phyloP scores from a whole-genome alignment of 768 basidiomycete genomes.

The Suillus subaureus region DNA sequence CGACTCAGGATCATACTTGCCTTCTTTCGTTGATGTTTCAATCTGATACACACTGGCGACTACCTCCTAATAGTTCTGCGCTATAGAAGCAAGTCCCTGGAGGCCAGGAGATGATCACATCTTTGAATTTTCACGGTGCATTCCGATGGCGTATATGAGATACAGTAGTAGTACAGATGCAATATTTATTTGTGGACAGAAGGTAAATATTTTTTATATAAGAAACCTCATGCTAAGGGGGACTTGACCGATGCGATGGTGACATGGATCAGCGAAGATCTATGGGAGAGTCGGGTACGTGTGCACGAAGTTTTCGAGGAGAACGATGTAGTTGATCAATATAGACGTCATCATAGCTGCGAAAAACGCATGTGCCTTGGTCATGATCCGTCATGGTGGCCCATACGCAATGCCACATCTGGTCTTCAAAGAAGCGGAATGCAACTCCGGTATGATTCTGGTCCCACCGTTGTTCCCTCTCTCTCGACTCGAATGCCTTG shows the following conservation, averaged over 20 bases:
- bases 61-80: neutral
- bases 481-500: constrained; percentile 53
- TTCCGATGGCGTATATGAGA: neutral
- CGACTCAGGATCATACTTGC: neutral
- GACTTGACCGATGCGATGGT: neutral
- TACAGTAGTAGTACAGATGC: constrained; percentile 5
- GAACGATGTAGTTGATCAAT: constrained; percentile 47
- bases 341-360: constrained; percentile 64
- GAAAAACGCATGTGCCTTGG: constrained; percentile 48
- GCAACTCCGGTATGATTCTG: constrained; percentile 46
- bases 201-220: neutral
- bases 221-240: neutral
- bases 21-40: neutral
- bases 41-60: neutral
- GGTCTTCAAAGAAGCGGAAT: constrained; percentile 52
- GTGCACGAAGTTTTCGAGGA: constrained; percentile 37
- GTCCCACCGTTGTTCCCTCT: constrained; percentile 35
- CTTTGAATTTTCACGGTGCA: constrained; percentile 2
- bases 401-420: constrained; percentile 67
- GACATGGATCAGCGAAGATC: constrained; percentile 22
- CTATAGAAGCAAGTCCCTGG: neutral
- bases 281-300: constrained; percentile 24
- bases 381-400: constrained; percentile 59
- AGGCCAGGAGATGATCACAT: neutral
- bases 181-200: neutral